Evolutionary conservation across 202 grass and related monocot species (phyloP).

Genomic region (Tripidium arundinaceum): DNA sequence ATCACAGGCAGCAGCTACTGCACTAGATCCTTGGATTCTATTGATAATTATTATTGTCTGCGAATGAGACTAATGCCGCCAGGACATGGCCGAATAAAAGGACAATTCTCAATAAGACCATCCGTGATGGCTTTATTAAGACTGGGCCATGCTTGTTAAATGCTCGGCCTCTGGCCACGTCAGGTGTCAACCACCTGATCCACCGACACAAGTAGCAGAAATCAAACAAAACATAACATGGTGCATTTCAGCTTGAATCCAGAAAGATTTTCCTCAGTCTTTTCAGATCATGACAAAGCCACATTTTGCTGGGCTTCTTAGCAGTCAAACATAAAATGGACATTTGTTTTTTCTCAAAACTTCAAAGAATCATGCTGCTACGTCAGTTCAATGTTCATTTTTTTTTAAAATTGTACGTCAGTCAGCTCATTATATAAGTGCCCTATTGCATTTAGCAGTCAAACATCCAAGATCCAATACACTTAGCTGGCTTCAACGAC

Average conservation of each 20-base stretch:
- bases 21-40: conserved; percentile 41
- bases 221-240: not conserved
- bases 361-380: not conserved
- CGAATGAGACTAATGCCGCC: conserved; percentile 13
- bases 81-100: conserved; percentile 41
- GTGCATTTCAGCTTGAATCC: conserved; percentile 17
- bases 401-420: not conserved
- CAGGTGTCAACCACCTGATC: conserved; percentile 39
- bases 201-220: conserved; percentile 41
- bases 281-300: conserved; percentile 14
- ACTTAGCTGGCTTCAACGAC: conserved; percentile 11
- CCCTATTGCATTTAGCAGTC: conserved; percentile 10
- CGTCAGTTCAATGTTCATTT: not conserved
- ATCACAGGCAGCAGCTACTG: conserved; percentile 31
- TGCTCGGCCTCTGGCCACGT: conserved; percentile 18
- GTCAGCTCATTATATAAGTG: conserved; percentile 5
- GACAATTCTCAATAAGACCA: conserved; percentile 33
- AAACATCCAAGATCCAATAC: conserved; percentile 21
- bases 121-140: conserved; percentile 13
- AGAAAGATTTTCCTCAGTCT: not conserved
- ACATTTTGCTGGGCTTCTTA: not conserved
- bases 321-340: not conserved
- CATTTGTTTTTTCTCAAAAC: not conserved
- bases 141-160: conserved; percentile 46
- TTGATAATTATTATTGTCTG: conserved; percentile 24